A percentile compares a stretch with the other conserved stretches of the same genome.
Conservation (phyloP, 495 filamentous ascomycete species). For the Stereocaulon alpinum region DNA sequence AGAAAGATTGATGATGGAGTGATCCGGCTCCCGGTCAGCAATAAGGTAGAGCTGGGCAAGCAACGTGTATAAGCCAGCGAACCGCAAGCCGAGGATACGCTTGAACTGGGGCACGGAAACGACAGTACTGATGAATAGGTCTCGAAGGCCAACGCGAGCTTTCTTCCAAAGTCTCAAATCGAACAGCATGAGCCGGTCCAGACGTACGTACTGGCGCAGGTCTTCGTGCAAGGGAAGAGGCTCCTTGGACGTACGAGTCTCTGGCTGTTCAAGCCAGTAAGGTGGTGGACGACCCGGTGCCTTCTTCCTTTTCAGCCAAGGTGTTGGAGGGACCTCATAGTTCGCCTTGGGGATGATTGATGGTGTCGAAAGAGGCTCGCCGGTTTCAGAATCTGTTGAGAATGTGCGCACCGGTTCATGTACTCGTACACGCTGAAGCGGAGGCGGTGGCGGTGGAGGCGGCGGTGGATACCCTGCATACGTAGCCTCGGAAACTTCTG, state of each 20-base stretch:
- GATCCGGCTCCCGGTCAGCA: constrained; percentile 91
- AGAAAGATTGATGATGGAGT: constrained; percentile 95
- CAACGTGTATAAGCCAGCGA: constrained; percentile 87
- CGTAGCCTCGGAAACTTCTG: constrained; percentile 58
- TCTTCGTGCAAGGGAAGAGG: constrained; percentile 66
- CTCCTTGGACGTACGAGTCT: constrained; percentile 40
- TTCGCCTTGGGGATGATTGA: constrained; percentile 43
- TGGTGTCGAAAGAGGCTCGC: constrained; percentile 47
- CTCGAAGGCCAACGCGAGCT: constrained; percentile 76
- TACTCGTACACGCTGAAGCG: constrained; percentile 21
- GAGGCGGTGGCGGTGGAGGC: constrained; percentile 51
- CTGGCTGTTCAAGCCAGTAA: constrained; percentile 80
- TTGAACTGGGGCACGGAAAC: constrained; percentile 94
- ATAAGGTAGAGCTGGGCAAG: constrained; percentile 93
- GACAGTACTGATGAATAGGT: constrained; percentile 92
- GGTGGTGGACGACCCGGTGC: constrained; percentile 42
- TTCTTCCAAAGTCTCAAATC: constrained; percentile 96
- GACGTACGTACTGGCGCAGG: constrained; percentile 71
- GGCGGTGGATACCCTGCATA: constrained; percentile 56
- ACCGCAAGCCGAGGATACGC: constrained; percentile 81
- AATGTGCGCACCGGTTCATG: constrained; percentile 45
- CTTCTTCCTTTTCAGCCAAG: constrained; percentile 23
- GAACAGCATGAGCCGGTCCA: constrained; percentile 96
- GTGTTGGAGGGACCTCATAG: constrained; percentile 48
- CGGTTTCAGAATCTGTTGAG: constrained; percentile 46